phyloP scores from a whole-genome alignment of 176 grass and related monocot species.

The Aechmea fasciata region DNA sequence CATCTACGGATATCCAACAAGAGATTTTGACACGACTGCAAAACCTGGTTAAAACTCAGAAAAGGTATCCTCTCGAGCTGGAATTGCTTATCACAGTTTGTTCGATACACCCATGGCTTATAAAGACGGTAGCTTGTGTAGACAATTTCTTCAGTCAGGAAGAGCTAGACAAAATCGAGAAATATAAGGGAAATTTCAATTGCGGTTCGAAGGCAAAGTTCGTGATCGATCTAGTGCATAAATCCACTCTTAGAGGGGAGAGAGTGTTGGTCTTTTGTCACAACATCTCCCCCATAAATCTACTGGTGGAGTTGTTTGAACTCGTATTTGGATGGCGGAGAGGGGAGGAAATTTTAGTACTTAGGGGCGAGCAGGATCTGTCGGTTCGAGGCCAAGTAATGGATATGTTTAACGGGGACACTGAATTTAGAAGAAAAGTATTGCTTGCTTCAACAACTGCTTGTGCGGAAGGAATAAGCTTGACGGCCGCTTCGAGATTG shows the following conservation, averaged over 20 bases:
- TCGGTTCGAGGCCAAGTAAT: conserved; percentile 47
- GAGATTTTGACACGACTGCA: conserved; percentile 44
- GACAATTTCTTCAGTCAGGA: conserved; percentile 40
- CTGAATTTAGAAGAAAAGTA: conserved; percentile 48
- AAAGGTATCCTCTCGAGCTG: conserved; percentile 49
- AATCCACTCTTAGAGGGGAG: conserved; percentile 59
- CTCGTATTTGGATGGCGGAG: conserved; percentile 46
- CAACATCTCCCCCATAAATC: conserved; percentile 57
- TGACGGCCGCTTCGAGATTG: conserved; percentile 78
- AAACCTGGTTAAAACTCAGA: conserved; percentile 1
- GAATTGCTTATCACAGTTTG: conserved; percentile 65
- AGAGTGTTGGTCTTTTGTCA: conserved; percentile 87
- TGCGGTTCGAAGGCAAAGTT: conserved; percentile 69
- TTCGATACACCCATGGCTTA: conserved; percentile 74
- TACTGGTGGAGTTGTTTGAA: conserved; percentile 55
- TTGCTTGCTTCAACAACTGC: conserved; percentile 85
- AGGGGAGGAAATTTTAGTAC: conserved; percentile 66
- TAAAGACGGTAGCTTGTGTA: conserved; percentile 38
- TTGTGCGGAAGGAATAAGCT: conserved; percentile 81
- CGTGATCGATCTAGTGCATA: conserved; percentile 70
- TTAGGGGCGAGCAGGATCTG: conserved; percentile 73
- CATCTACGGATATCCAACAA: conserved; percentile 48
- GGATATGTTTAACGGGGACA: conserved; percentile 67
- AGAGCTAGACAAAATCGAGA: conserved; percentile 36
- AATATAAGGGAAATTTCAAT: conserved; percentile 14